Percentiles rank a stretch among this genome's conserved stretches.
These are phyloP conservation scores for Taiwanofungus camphoratus DNA, from an alignment of 1,284 basidiomycete genomes.

Conservation along the genomic window DNA sequence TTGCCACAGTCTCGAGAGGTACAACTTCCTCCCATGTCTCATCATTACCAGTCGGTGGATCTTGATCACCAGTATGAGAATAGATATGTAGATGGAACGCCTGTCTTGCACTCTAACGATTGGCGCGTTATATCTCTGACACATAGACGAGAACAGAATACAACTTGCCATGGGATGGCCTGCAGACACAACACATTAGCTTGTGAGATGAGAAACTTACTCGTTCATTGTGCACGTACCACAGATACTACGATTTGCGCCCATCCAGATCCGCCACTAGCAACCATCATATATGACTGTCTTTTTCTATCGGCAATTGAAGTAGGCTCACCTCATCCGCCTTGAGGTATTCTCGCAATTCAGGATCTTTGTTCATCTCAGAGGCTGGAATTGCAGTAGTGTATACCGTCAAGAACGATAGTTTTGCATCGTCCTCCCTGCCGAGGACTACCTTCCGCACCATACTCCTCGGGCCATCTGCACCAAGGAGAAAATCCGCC, in stretches of 20 bases:
- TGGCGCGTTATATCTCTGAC: no score
- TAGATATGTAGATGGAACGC: constrained; percentile 21
- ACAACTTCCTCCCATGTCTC: constrained; percentile 21
- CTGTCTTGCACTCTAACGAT: constrained; percentile 14
- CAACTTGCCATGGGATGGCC: constrained; percentile 23
- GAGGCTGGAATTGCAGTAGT: constrained; percentile 15
- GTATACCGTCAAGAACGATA: constrained; percentile 16
- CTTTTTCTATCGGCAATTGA: no score
- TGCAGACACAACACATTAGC: constrained; percentile 9
- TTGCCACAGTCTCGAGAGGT: constrained; percentile 13
- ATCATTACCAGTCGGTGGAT: constrained; percentile 12
- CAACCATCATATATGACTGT: no score
- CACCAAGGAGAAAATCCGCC: constrained; percentile 37
- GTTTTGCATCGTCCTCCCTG: constrained; percentile 13
- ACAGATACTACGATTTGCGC: constrained; percentile 17
- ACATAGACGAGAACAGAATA: no score
- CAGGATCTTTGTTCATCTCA: constrained; percentile 20
- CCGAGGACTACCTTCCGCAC: constrained; percentile 26
- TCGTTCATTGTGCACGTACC: no score
- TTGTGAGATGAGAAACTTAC: constrained; percentile 12
- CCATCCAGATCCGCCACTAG: constrained; percentile 24
- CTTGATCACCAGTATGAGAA: constrained; percentile 13
- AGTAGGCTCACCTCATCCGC: constrained; percentile 15
- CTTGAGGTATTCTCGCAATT: constrained; percentile 12
- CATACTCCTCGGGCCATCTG: constrained; percentile 32